Evolutionary conservation across 192 early-diverging fungal species (phyloP).

Genomic region (Umbelopsis sp.): DNA sequence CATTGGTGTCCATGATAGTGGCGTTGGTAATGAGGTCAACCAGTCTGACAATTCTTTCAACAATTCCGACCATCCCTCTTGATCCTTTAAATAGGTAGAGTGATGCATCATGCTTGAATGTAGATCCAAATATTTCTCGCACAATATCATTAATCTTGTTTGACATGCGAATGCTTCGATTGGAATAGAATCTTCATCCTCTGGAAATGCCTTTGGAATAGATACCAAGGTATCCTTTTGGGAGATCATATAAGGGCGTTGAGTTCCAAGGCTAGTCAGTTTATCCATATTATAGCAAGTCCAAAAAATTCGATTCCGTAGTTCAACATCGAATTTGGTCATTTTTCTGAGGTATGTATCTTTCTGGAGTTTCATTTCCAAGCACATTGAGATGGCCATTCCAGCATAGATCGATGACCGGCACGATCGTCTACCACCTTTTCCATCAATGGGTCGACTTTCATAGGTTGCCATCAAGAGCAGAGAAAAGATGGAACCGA

Average conservation of each 20-base stretch:
- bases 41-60: slow-evolving; percentile 24
- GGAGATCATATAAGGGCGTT: slow-evolving; percentile 26
- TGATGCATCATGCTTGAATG: slow-evolving; percentile 18
- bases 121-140: slow-evolving; percentile 22
- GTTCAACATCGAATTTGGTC: slow-evolving; percentile 29
- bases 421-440: slow-evolving; percentile 4
- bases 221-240: slow-evolving; percentile 20
- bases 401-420: slow-evolving; percentile 32
- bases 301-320: slow-evolving; percentile 35
- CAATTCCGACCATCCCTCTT: slow-evolving; percentile 22
- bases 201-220: slow-evolving; percentile 23
- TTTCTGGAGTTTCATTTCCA: slow-evolving; percentile 25
- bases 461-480: slow-evolving; percentile 30
- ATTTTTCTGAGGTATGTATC: neutral
- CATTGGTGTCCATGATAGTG: slow-evolving; percentile 25
- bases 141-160: slow-evolving; percentile 33
- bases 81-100: slow-evolving; percentile 18
- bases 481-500: slow-evolving; percentile 36
- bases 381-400: slow-evolving; percentile 33
- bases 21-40: slow-evolving; percentile 16
- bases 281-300: slow-evolving; percentile 38
- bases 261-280: slow-evolving; percentile 18
- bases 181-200: slow-evolving; percentile 26
- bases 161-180: slow-evolving; percentile 19
- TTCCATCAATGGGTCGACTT: neutral